Base-by-base conservation (phyloP, 1,284 basidiomycete genomes). In the Microbotryum saponariae region DNA sequence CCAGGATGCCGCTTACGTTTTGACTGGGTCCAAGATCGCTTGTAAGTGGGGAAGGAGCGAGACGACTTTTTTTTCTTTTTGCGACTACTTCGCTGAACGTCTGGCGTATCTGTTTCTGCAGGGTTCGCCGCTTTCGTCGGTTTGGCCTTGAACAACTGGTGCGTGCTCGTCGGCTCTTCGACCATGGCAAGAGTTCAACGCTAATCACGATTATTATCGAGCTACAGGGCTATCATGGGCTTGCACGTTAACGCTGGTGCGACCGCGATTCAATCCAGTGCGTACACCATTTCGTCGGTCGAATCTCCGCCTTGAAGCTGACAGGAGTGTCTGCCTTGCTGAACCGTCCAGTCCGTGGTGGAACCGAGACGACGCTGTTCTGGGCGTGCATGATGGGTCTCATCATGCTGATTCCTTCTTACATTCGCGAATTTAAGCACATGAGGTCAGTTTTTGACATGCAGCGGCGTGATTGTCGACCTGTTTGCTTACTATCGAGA, bases 1-100 rank as follows among this genome's bases (percentile, higher is more conserved):
- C 14, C 78, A 79, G 71, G 84, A 86, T 66, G 82, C 85, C 37
- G 83, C 83, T 3, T 77, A 78, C 33, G 76, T 79, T 46, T 77
- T 85, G 7, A 61, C 59, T 2, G 62, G 62, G 9, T 25, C 25
- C 37, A 42, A 16, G 37, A 42, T 42, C 4, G 37, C 37, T 42
- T 42, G 51, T 21, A 2, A 48, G 21, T 18, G 10, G 21, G 20
- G n/a, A 48, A n/a, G 4, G 6, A 10, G 46, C 46, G 46, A 48
- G 37, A 42, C 37, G 5, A 16, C 4, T 16, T 42, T n/a, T n/a
- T n/a, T n/a, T n/a, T n/a, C n/a, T n/a, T n/a, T n/a, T n/a, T n/a
- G n/a, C n/a, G 37, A 42, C 37, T 16, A 16, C 4, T 16, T 42
- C 31, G 77, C 47, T 77, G 77, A 4, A n/a, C 67, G 78, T 54